Conservation (phyloP, 2,329 filamentous ascomycete genomes). For the Cladosporium cucumerinum region DNA sequence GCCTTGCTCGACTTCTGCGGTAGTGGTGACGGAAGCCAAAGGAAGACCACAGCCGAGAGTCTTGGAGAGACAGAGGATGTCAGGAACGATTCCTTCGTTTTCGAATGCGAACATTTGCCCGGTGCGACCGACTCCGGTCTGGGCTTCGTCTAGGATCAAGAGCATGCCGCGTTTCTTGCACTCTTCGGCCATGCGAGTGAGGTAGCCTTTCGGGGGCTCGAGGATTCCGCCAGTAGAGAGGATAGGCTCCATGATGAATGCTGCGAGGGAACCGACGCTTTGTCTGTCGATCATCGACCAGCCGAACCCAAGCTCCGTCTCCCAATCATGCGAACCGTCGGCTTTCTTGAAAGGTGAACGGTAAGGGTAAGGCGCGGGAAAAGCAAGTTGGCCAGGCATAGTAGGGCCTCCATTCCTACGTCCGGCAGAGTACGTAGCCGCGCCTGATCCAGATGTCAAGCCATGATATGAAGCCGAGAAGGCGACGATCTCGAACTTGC, state of each 20-base stretch:
- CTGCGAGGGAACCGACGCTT: slow-evolving; percentile 60
- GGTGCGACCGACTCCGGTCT: slow-evolving; percentile 36
- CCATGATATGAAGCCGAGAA: slow-evolving; percentile 61
- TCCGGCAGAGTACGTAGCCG: slow-evolving; percentile 54
- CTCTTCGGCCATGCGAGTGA: slow-evolving; percentile 19
- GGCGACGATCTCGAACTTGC: slow-evolving; percentile 63
- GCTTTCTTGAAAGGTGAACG: slow-evolving; percentile 58
- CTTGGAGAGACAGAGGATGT: slow-evolving; percentile 44
- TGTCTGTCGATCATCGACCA: slow-evolving; percentile 60
- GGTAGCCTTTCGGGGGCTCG: slow-evolving; percentile 17
- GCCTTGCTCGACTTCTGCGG: slow-evolving; percentile 20
- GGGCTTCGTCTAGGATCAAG: slow-evolving; percentile 36
- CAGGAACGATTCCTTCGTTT: slow-evolving; percentile 34
- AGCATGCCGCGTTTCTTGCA: slow-evolving; percentile 36
- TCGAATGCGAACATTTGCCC: slow-evolving; percentile 31
- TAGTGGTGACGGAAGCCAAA: slow-evolving; percentile 24
- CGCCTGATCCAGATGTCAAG: slow-evolving; percentile 53
- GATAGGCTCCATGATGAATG: slow-evolving; percentile 61
- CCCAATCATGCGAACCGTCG: slow-evolving; percentile 63
- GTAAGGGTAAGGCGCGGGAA: slow-evolving; percentile 61
- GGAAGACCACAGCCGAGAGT: slow-evolving; percentile 27
- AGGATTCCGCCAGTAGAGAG: slow-evolving; percentile 52
- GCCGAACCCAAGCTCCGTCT: slow-evolving; percentile 61
- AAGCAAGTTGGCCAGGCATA: slow-evolving; percentile 56
- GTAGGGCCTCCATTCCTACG: slow-evolving; percentile 46